phyloP scores from a whole-genome alignment of 768 basidiomycete species.

The Daedaleopsis nitida region DNA sequence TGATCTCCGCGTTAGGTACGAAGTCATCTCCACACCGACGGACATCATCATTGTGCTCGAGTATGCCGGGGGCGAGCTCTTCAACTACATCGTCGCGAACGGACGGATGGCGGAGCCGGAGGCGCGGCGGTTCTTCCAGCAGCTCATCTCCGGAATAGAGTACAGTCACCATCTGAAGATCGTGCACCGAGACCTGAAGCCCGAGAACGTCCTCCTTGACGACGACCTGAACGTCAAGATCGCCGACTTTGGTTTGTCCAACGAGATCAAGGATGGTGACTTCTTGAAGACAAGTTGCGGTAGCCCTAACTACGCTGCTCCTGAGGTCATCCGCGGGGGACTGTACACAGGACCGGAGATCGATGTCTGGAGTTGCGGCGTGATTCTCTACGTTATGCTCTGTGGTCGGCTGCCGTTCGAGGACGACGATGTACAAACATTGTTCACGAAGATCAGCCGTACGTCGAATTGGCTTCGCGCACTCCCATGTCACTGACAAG shows the following conservation, averaged over 20 bases:
- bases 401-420: conserved; percentile 96
- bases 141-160: conserved; percentile 96
- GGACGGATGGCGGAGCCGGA: conserved; percentile 88
- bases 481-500: conserved; percentile 3
- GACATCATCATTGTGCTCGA: conserved; percentile 99
- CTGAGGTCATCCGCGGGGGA: conserved; percentile 94
- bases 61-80: conserved; percentile 93
- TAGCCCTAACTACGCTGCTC: conserved; percentile 97
- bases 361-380: conserved; percentile 98
- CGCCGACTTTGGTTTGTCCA: conserved; percentile 97
- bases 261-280: conserved; percentile 94
- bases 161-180: conserved; percentile 97
- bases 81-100: conserved; percentile 96
- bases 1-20: conserved; percentile 52
- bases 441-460: conserved; percentile 96
- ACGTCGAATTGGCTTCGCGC: conserved; percentile 29
- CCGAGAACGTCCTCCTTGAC: conserved; percentile 91
- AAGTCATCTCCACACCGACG: conserved; percentile 89
- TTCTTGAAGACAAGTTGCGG: conserved; percentile 98
- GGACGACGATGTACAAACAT: conserved; percentile 89
- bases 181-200: conserved; percentile 97
- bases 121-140: conserved; percentile 95
- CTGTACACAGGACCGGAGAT: conserved; percentile 98
- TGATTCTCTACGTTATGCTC: conserved; percentile 98
- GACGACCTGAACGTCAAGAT: conserved; percentile 92